Evolutionary conservation across 768 basidiomycete species (phyloP).

Genomic region (Roridomyces roridus): DNA sequence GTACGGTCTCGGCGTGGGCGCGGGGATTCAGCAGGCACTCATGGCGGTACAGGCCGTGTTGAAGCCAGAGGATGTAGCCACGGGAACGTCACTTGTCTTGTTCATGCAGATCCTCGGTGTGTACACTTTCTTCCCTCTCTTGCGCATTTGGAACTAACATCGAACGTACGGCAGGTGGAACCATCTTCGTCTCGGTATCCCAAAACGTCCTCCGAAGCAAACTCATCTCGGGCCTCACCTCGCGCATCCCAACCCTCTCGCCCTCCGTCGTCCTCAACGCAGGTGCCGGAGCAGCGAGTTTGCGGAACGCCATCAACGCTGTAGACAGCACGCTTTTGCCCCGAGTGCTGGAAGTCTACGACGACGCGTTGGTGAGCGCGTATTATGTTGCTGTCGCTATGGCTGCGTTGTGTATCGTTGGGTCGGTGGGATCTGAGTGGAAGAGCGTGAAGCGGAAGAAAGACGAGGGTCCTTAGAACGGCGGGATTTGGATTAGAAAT

Average conservation of each 20-base stretch:
- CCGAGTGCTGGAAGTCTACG: background rate
- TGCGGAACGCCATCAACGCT: background rate
- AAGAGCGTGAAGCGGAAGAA: constrained; percentile 15
- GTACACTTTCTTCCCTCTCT: constrained; percentile 11
- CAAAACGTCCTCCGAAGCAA: constrained; percentile 17
- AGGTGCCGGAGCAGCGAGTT: constrained; percentile 1
- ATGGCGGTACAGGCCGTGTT: constrained; percentile 25
- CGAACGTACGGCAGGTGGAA: constrained; percentile 25
- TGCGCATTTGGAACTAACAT: constrained; percentile 29
- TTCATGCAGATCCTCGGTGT: constrained; percentile 25
- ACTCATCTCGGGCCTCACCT: background rate
- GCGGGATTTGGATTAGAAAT: too few relatives aligned
- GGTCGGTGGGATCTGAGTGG: constrained; percentile 11
- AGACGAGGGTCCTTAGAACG: too few relatives aligned
- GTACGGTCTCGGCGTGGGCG: constrained; percentile 36
- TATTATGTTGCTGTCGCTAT: background rate
- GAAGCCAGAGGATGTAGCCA: constrained; percentile 19
- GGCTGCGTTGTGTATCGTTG: background rate
- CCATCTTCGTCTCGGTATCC: constrained; percentile 24
- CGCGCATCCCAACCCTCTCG: background rate
- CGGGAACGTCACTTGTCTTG: constrained; percentile 24
- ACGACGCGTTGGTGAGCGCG: constrained; percentile 3
- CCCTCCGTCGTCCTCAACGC: constrained; percentile 5
- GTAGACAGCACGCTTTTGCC: background rate
- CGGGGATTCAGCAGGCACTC: constrained; percentile 27